Evolutionary conservation across 106 monocot genomes (phyloP).

Genomic region (Dendrobium catenatum): DNA sequence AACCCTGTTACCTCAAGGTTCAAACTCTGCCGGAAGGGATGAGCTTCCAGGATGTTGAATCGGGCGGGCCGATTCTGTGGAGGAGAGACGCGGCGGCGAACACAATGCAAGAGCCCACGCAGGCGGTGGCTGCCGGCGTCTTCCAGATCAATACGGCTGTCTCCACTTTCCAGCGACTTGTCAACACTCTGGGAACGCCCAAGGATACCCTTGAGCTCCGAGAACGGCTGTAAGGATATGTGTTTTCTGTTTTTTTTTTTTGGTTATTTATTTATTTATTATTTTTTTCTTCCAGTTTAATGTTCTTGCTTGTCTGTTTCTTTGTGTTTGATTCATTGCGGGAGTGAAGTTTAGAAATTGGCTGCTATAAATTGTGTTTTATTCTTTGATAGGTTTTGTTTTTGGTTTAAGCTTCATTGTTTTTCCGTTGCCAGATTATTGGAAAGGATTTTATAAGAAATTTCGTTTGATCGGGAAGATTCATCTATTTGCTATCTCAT

Average conservation of each 20-base stretch:
- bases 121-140: slow-evolving; percentile 47
- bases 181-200: slow-evolving; percentile 61
- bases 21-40: slow-evolving; percentile 8
- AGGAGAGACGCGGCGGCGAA: slow-evolving; percentile 8
- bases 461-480: neutral
- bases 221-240: slow-evolving; percentile 39
- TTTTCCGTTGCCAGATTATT: too few relatives aligned
- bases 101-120: slow-evolving; percentile 30
- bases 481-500: neutral
- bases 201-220: slow-evolving; percentile 66
- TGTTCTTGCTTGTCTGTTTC: neutral
- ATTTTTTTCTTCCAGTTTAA: neutral
- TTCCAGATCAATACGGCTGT: slow-evolving; percentile 72
- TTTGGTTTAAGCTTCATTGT: neutral
- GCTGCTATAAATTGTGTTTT: neutral
- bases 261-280: too few relatives aligned
- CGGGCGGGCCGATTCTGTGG: slow-evolving; percentile 17
- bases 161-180: slow-evolving; percentile 50
- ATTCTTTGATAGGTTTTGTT: neutral
- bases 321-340: neutral
- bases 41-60: slow-evolving; percentile 73
- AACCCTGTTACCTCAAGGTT: neutral
- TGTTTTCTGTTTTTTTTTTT: neutral
- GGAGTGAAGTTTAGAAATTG: neutral
- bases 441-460: neutral